phyloP scores from a whole-genome alignment of 352 stramenopile genomes.

The Phytopythium delawarense region DNA sequence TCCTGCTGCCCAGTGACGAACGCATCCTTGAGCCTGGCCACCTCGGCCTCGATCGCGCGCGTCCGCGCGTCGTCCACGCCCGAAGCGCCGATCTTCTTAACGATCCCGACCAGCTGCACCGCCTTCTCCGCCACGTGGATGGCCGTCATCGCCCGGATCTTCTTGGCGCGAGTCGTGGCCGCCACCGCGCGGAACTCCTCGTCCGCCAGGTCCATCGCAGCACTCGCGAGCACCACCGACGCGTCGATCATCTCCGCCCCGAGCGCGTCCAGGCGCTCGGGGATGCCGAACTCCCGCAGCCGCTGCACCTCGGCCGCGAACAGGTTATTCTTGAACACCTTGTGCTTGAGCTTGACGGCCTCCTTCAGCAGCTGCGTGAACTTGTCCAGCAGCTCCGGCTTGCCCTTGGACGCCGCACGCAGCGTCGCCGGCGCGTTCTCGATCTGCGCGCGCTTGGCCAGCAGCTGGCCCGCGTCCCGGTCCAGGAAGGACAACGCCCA shows the following conservation, averaged over 20 bases:
- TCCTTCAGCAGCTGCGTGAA: constrained; percentile 87
- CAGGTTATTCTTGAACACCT: constrained; percentile 79
- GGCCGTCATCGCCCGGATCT: constrained; percentile 64
- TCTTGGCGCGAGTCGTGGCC: constrained; percentile 69
- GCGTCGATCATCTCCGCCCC: constrained; percentile 61
- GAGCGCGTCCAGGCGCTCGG: constrained; percentile 74
- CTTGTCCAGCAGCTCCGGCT: constrained; percentile 80
- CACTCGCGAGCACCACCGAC: constrained; percentile 47
- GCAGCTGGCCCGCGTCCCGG: constrained; percentile 65
- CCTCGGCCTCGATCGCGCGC: constrained; percentile 30
- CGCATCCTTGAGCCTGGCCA: constrained; percentile 47
- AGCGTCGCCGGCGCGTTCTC: constrained; percentile 66
- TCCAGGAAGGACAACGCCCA: constrained; percentile 83
- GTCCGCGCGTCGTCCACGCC: constrained; percentile 52
- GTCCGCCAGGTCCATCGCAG: constrained; percentile 69
- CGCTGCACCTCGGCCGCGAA: constrained; percentile 53
- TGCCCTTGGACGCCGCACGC: constrained; percentile 60
- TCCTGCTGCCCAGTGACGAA: constrained; percentile 63
- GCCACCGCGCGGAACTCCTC: constrained; percentile 74
- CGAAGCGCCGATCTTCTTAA: constrained; percentile 75
- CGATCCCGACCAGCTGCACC: constrained; percentile 72
- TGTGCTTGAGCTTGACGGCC: constrained; percentile 84
- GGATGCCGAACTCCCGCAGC: constrained; percentile 51
- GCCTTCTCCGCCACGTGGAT: constrained; percentile 75
- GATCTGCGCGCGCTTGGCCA: constrained; percentile 71